These are phyloP conservation scores for Mrakia blollopis DNA, from an alignment of 768 basidiomycete species.

Conservation along the genomic window DNA sequence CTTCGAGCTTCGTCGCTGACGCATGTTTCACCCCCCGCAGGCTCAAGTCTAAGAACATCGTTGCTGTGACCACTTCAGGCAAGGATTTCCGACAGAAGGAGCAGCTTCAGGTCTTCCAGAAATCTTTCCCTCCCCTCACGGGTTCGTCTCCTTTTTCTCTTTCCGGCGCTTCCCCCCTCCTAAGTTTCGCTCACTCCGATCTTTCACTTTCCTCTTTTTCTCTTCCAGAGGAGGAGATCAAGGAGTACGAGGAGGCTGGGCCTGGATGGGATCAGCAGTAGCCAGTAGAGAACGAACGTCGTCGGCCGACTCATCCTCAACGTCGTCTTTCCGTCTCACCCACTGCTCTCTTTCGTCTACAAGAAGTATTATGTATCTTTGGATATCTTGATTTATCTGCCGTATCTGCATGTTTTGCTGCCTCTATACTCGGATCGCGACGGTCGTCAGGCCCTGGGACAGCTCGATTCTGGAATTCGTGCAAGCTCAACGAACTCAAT, in stretches of 20 bases:
- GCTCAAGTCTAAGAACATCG: slow-evolving; percentile 18
- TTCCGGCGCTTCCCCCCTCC: neutral
- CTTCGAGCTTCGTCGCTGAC: neutral
- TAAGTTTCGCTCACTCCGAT: neutral
- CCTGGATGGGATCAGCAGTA: slow-evolving; percentile 6
- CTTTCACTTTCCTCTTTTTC: neutral
- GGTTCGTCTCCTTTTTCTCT: neutral
- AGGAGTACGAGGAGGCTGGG: slow-evolving; percentile 13
- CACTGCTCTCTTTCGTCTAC: no score
- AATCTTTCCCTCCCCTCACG: slow-evolving; percentile 23
- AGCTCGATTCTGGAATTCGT: no score
- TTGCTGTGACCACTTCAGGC: slow-evolving; percentile 26
- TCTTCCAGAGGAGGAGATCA: slow-evolving; percentile 10
- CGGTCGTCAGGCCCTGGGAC: no score
- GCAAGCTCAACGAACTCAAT: neutral
- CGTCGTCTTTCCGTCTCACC: no score
- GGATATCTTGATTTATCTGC: no score
- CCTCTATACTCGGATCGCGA: no score
- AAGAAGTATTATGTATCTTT: no score
- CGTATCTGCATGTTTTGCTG: no score
- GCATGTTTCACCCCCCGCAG: neutral
- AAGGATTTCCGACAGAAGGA: slow-evolving; percentile 26
- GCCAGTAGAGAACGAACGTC: neutral
- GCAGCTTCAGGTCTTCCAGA: slow-evolving; percentile 23
- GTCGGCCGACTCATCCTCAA: neutral